Evolutionary conservation across 495 filamentous ascomycete genomes (phyloP).

Genomic region (Acidomyces sp.): DNA sequence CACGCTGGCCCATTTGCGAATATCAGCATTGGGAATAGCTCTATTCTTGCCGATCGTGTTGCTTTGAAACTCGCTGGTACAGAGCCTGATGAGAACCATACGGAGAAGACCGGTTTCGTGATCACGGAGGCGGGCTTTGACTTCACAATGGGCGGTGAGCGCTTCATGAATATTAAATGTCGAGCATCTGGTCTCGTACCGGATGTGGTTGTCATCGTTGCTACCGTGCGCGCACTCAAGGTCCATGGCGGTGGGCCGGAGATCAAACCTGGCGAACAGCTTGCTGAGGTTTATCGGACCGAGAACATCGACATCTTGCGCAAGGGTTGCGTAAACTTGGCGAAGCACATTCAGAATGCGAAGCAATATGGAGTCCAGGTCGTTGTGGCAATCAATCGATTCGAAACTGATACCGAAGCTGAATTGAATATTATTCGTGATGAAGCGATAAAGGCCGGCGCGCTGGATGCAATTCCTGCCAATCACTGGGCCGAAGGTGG

Average conservation of each 20-base stretch:
- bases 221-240: conserved; percentile 89
- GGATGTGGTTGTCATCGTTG: conserved; percentile 87
- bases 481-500: conserved; percentile 98
- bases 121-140: conserved; percentile 97
- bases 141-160: conserved; percentile 98
- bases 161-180: conserved; percentile 99
- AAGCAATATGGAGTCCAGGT: conserved; percentile 80
- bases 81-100: conserved; percentile 74
- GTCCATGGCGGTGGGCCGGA: conserved; percentile 91
- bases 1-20: conserved; percentile 97
- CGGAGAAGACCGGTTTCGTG: conserved; percentile 81
- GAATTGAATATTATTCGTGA: conserved; percentile 81
- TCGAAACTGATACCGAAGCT: conserved; percentile 83
- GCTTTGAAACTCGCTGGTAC: conserved; percentile 92
- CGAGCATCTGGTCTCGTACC: conserved; percentile 83
- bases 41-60: conserved; percentile 85
- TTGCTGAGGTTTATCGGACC: conserved; percentile 73
- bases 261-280: conserved; percentile 69
- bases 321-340: conserved; percentile 81
- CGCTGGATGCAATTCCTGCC: conserved; percentile 81
- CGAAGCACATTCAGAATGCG: conserved; percentile 86
- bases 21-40: conserved; percentile 92
- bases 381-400: conserved; percentile 95
- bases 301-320: conserved; percentile 88
- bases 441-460: conserved; percentile 83